Conservation (phyloP, 345 rosid species). For the Luvunga scandens region DNA sequence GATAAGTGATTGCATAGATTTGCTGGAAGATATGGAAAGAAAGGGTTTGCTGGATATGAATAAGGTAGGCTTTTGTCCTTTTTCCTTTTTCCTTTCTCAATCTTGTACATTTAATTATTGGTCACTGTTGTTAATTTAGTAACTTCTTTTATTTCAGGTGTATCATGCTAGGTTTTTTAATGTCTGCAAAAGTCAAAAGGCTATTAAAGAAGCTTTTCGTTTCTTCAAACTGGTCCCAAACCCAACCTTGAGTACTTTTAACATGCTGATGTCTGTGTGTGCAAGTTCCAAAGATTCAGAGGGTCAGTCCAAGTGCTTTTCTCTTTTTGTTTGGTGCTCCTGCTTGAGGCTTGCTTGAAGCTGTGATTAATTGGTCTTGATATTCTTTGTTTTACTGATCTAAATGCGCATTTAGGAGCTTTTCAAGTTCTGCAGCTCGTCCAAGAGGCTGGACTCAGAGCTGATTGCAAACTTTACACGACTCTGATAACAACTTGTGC, state of each 20-base stretch:
- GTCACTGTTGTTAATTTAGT: constrained; percentile 12
- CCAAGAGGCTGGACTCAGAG: constrained; percentile 60
- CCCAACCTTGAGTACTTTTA: constrained; percentile 90
- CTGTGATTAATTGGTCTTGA: not conserved
- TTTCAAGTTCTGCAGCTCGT: constrained; percentile 67
- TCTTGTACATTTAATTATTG: not conserved
- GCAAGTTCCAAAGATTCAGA: constrained; percentile 72
- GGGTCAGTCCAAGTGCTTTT: constrained; percentile 40
- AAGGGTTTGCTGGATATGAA: constrained; percentile 66
- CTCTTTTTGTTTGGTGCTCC: not conserved
- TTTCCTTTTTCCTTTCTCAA: constrained; percentile 7
- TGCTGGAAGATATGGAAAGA: constrained; percentile 77
- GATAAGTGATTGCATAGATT: constrained; percentile 62
- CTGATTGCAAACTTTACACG: constrained; percentile 90
- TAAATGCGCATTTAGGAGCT: constrained; percentile 52
- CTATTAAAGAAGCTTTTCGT: constrained; percentile 79
- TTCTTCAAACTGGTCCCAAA: constrained; percentile 76
- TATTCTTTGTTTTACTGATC: constrained; percentile 19
- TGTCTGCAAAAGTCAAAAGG: constrained; percentile 63
- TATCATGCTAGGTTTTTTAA: constrained; percentile 82
- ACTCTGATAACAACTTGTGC: constrained; percentile 92
- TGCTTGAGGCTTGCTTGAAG: constrained; percentile 3
- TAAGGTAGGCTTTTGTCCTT: constrained; percentile 46
- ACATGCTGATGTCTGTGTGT: constrained; percentile 93
- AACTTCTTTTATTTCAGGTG: constrained; percentile 42